phyloP scores from a whole-genome alignment of 805 yeast species.

The Wickerhamomyces tratensis region DNA sequence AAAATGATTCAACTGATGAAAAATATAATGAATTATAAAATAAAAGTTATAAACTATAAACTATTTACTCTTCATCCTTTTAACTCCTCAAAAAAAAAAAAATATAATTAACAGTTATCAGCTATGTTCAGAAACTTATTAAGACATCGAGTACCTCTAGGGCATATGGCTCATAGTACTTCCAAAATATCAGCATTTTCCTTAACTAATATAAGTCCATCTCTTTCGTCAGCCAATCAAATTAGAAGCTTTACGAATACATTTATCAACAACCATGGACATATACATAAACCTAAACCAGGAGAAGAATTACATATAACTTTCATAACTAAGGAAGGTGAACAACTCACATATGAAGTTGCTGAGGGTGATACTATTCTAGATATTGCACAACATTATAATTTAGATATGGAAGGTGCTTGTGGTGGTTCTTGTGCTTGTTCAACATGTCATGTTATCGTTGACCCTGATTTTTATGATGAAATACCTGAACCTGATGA shows the following conservation, averaged over 20 bases:
- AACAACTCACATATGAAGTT: conserved; percentile 72
- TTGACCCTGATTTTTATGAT: conserved; percentile 92
- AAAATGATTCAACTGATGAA: too few relatives aligned
- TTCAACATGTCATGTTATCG: conserved; percentile 93
- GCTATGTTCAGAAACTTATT: too few relatives aligned
- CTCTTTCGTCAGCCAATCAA: background rate
- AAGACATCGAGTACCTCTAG: too few relatives aligned
- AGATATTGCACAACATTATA: conserved; percentile 91
- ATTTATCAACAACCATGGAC: conserved; percentile 51
- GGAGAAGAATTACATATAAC: conserved; percentile 89
- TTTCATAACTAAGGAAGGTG: conserved; percentile 86
- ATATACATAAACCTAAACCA: conserved; percentile 79
- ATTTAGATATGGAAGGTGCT: conserved; percentile 95
- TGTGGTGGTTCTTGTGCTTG: conserved; percentile 99
- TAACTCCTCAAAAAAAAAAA: too few relatives aligned
- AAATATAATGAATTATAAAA: too few relatives aligned
- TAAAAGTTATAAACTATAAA: too few relatives aligned
- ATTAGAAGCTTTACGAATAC: conserved; percentile 21
- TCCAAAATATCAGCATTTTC: background rate
- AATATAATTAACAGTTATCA: too few relatives aligned
- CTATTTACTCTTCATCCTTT: too few relatives aligned
- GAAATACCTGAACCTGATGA: conserved; percentile 90
- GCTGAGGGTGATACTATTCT: conserved; percentile 86
- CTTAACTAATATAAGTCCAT: background rate
- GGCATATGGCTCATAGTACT: too few relatives aligned